Base-by-base conservation (phyloP, 257 asterid genomes). In the Solanum lignicaule region DNA sequence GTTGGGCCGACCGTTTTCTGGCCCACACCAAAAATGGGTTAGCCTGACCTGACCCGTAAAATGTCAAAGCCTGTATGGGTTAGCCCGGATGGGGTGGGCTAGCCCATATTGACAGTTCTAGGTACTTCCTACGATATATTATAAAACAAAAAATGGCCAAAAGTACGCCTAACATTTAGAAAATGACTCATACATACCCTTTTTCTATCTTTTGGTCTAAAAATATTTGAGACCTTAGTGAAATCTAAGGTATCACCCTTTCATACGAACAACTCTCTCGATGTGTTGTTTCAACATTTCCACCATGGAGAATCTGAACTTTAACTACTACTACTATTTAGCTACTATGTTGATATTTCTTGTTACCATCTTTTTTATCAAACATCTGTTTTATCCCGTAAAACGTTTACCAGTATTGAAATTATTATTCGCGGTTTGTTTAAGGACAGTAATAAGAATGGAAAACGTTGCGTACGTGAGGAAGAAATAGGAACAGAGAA, bases 381-480 rank as follows among this genome's bases (percentile, higher is more conserved):
- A 83, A 71, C 10, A 16, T 85, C 14, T 13, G 23, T 66, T 14
- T 75, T 83, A 55, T 21, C 23, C 46, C 39, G 25, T 31, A 86
- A 79, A 66, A 16, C 87, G 74, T 13, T 84, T 85, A 13, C 92
- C 97, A 21, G 2, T 35, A 35, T 35, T 35, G 38, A 35, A 35
- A 35, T 35, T 35, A 11, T 92, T 14, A 52, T 89, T 9, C 90
- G 93, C 7, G 86, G 25, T 0, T 29, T 93, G 46, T 25, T 39
- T 31, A 76, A 55, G 21, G 72, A 14, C 4, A 85, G 88, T 7
- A 6, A 27, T 5, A 21, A 1, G 16, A 27, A 21, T 38, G 95
- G 94, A 58, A 90, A 87, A 89, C 8, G 87, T 58, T 72, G 88
- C 1, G 91, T 91, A 3, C 55, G 1, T 10, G 95, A 90, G 83